Base-by-base conservation (phyloP, 2,329 filamentous ascomycete genomes). In the Hymenoscyphus albidus region DNA sequence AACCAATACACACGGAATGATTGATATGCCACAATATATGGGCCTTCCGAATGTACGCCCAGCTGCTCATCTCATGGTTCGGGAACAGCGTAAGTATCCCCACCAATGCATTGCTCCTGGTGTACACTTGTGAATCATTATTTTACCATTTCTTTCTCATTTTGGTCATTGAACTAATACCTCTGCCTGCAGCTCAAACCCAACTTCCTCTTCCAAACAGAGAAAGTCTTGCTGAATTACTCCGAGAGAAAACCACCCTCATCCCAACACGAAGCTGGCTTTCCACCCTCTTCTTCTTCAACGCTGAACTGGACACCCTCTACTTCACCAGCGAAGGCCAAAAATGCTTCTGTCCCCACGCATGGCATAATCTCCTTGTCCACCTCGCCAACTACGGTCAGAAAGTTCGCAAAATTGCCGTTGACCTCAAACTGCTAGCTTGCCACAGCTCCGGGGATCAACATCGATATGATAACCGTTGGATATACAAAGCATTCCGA, bases 361-460 rank as follows among this genome's bases (percentile, higher is more conserved):
- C 57, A n/a, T 40, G 57, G 57, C 35, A 18, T 16, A 39, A 42
- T 32, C 57, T 59, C n/a, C 9, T 59, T 32, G 57, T 42, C 40
- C 40, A 42, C 40, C 40, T 42, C 14, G 40, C 40, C 13, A 42
- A 16, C 40, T 10, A 42, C 13, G 13, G 13, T 42, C 40, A 42
- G n/a, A 13, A 13, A n/a, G 40, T 16, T 12, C 40, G 14, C 14
- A 16, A 42, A 13, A 13, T 42, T 16, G 14, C 40, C 2, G n/a
- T 42, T 16, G 40, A 42, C 40, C 40, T 42, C 40, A 16, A 42
- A 16, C 40, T 42, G 5, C 40, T 42, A 42, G 1, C 27, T 27
- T 27, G 27, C 12, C 12, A 12, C 39, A 42, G 16, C 39, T 14
- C 40, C 40, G 1, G 5, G 14, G 40, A 16, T 27, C 27, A 42